Conservation (phyloP, 2,329 filamentous ascomycete species). For the Saccharata proteae region DNA sequence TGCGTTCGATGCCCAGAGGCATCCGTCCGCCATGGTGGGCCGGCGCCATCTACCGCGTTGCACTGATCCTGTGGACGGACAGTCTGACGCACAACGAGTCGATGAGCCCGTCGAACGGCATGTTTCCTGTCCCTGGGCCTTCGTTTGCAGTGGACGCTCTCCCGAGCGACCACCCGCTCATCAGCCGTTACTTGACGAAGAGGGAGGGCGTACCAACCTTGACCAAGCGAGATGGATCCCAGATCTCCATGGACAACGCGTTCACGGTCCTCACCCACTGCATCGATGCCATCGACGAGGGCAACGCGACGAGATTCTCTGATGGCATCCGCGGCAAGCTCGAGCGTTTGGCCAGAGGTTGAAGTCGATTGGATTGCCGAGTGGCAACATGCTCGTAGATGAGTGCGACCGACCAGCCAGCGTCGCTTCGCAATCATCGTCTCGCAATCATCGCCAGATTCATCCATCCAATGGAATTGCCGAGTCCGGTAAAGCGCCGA, state of each 20-base stretch:
- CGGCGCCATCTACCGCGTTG: constrained; percentile 56
- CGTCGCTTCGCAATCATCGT: not conserved
- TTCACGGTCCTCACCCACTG: constrained; percentile 39
- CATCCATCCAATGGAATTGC: too few species aligned
- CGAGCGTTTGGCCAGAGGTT: constrained; percentile 29
- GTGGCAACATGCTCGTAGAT: too few species aligned
- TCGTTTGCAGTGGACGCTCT: constrained; percentile 40
- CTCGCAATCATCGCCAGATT: not conserved
- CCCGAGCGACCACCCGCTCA: constrained; percentile 37
- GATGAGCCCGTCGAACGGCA: constrained; percentile 22
- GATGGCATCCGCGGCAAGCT: constrained; percentile 45
- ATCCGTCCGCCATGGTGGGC: constrained; percentile 59
- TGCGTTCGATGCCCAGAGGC: constrained; percentile 47
- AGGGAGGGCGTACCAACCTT: constrained; percentile 41
- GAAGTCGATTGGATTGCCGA: too few species aligned
- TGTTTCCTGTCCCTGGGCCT: constrained; percentile 26
- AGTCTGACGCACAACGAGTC: constrained; percentile 42
- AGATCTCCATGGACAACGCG: constrained; percentile 35
- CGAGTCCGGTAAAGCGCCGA: too few species aligned
- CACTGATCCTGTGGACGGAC: constrained; percentile 51
- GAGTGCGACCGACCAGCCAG: not conserved
- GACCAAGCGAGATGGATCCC: constrained; percentile 37
- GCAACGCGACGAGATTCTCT: constrained; percentile 38
- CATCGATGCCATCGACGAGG: constrained; percentile 41
- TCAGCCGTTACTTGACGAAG: constrained; percentile 41